Base-by-base conservation (phyloP, 192 early-diverging fungal genomes). In the Coemansia sp. region DNA sequence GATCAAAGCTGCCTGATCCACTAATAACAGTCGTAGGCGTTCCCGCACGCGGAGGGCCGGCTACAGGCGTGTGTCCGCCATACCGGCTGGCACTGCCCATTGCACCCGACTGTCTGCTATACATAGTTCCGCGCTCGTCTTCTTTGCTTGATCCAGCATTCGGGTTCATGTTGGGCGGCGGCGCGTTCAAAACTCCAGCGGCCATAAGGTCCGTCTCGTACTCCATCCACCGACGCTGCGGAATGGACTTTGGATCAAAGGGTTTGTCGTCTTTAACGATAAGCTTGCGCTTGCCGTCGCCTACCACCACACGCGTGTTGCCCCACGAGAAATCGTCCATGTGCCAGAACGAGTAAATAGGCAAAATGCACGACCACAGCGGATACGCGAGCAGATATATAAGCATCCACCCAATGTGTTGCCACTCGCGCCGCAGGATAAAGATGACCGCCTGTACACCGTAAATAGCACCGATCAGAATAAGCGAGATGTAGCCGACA, bases 121-220 rank as follows among this genome's bases (percentile, higher is more conserved):
- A 75, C 67, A 65, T 50, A 11, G 72, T 62, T 47, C 57, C 56
- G 39, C 64, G 63, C 39, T 71, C 69, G 22, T 71, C 68, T 4
- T 71, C 64, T 19, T 35, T 62, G 45, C 45, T 65, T 3, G 62
- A 75, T 8, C 59, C 64, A 17, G 68, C 68, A 10, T 54, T 62
- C 9, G 61, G 68, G 41, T 77, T 87, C 87, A 88, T 88, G 45
- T 76, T 67, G 47, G 68, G 74, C 61, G 64, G 74, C 54, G 68
- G 74, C 10, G 72, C 72, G 63, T 75, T 75, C 35, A 75, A n/a
- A 3, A 45, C 41, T 3, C 41, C 41, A 0, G 41, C 41, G 2
- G 41, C 14, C 11, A n/a, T n/a, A 12, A 45, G 41, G 3, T 45
- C 41, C 16, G 11, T 2, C 41, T 45, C 41, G 16, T 45, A 45